Conservation (phyloP, 345 rosid species). For the Abelmoschus esculentus region DNA sequence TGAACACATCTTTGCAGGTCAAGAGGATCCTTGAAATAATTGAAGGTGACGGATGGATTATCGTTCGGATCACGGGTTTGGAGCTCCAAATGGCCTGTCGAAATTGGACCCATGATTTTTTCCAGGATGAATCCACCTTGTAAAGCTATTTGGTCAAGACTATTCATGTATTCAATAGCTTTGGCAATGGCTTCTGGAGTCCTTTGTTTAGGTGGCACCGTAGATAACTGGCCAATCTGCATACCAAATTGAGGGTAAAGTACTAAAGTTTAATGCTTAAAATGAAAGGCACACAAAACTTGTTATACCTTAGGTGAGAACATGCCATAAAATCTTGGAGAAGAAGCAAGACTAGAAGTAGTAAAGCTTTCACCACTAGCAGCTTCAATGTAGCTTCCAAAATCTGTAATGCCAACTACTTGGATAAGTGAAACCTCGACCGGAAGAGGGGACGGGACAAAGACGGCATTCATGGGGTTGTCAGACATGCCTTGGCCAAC, state of each 20-base stretch:
- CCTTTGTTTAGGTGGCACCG: constrained; percentile 15
- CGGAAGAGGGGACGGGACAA: constrained; percentile 51
- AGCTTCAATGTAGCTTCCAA: constrained; percentile 54
- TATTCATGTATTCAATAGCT: constrained; percentile 26
- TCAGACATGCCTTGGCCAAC: constrained; percentile 74
- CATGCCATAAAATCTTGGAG: constrained; percentile 37
- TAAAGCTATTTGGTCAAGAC: constrained; percentile 29
- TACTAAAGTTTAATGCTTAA: not conserved
- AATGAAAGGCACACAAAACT: not conserved
- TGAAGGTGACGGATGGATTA: constrained; percentile 55
- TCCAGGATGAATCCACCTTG: constrained; percentile 63
- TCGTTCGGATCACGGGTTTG: constrained; percentile 38
- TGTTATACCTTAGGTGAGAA: constrained; percentile 41
- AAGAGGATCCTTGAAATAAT: constrained; percentile 54
- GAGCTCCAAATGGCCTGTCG: constrained; percentile 54
- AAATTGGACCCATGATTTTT: constrained; percentile 53
- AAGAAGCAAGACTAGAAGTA: not conserved
- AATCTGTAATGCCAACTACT: constrained; percentile 61
- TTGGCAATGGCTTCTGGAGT: constrained; percentile 26
- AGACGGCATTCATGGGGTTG: constrained; percentile 68
- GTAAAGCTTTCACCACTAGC: constrained; percentile 46
- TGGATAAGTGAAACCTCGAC: constrained; percentile 72
- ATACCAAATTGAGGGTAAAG: not conserved
- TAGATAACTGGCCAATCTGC: not conserved
- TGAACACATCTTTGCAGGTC: constrained; percentile 46